These are phyloP conservation scores for Chaetomium tenue DNA, from an alignment of 495 filamentous ascomycete species.

Conservation along the genomic window DNA sequence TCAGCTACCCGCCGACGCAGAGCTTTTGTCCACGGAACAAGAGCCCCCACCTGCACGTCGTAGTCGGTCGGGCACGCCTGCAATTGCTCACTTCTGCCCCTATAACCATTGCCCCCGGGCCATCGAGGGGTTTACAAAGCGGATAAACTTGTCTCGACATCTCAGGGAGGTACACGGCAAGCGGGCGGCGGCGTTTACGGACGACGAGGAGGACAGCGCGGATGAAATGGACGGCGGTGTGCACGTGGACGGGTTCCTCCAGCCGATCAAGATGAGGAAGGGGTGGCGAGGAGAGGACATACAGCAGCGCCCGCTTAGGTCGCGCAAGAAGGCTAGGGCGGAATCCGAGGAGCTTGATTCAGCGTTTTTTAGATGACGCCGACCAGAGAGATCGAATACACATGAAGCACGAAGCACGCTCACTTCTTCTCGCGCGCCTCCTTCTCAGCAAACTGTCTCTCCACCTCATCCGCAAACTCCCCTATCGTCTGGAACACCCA, in stretches of 20 bases:
- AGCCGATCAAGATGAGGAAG: constrained; percentile 38
- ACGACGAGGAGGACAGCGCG: constrained; percentile 40
- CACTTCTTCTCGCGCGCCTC: constrained; percentile 18
- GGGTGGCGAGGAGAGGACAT: constrained; percentile 37
- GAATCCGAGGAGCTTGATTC: constrained; percentile 24
- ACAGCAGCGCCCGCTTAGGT: neutral
- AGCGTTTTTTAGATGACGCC: constrained; percentile 15
- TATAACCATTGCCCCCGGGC: constrained; percentile 24
- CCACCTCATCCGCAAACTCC: constrained; percentile 70
- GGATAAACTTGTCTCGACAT: constrained; percentile 31
- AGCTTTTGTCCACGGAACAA: neutral
- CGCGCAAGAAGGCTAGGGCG: constrained; percentile 10
- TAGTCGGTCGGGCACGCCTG: constrained; percentile 19
- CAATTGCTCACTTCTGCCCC: constrained; percentile 20
- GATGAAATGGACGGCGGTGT: constrained; percentile 55
- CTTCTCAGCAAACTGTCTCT: constrained; percentile 45
- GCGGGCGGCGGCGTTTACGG: constrained; percentile 18
- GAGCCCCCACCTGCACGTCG: neutral
- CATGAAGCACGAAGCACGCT: neutral
- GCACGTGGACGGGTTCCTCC: constrained; percentile 54
- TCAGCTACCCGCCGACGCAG: neutral
- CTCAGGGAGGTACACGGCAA: constrained; percentile 38
- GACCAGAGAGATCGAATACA: neutral
- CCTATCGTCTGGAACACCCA: constrained; percentile 61
- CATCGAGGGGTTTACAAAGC: constrained; percentile 18